Conservation (phyloP, 805 yeast species). For the Wickerhamomyces pijperi region DNA sequence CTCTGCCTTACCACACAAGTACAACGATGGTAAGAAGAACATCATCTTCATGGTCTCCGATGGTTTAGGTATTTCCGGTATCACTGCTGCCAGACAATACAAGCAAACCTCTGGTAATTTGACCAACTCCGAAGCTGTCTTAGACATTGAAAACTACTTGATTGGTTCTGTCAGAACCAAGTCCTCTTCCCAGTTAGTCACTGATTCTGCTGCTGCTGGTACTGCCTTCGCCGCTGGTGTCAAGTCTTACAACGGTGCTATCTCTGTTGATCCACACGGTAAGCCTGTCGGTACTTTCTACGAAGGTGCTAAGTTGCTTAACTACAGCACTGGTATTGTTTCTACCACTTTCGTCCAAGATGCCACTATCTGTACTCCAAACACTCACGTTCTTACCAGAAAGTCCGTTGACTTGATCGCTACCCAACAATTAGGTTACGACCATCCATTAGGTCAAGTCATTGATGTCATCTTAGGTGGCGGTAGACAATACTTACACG, state of each 20-base stretch:
- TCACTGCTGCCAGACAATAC: conserved; percentile 69
- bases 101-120: conserved; percentile 40
- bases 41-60: conserved; percentile 84
- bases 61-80: conserved; percentile 85
- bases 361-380: conserved; percentile 88
- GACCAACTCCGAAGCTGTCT: conserved; percentile 34
- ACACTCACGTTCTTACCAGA: conserved; percentile 66
- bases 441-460: conserved; percentile 62
- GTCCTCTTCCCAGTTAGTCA: conserved; percentile 61
- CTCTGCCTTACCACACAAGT: conserved; percentile 16
- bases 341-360: conserved; percentile 88
- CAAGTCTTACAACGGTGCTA: conserved; percentile 84
- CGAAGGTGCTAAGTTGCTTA: conserved; percentile 75
- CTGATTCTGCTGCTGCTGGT: conserved; percentile 96
- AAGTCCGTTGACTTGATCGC: conserved; percentile 75
- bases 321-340: conserved; percentile 78
- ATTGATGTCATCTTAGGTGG: conserved; percentile 86
- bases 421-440: conserved; percentile 64
- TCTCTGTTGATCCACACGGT: conserved; percentile 63
- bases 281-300: conserved; percentile 75
- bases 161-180: conserved; percentile 83
- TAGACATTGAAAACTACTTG: conserved; percentile 54
- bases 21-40: conserved; percentile 41
- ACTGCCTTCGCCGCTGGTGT: conserved; percentile 79
- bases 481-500: conserved; percentile 75